Evolutionary conservation across 2,329 filamentous ascomycete genomes (phyloP), one percentile per base, ranked within the genome.

Genomic region (Mycosphaerella sp.): DNA sequence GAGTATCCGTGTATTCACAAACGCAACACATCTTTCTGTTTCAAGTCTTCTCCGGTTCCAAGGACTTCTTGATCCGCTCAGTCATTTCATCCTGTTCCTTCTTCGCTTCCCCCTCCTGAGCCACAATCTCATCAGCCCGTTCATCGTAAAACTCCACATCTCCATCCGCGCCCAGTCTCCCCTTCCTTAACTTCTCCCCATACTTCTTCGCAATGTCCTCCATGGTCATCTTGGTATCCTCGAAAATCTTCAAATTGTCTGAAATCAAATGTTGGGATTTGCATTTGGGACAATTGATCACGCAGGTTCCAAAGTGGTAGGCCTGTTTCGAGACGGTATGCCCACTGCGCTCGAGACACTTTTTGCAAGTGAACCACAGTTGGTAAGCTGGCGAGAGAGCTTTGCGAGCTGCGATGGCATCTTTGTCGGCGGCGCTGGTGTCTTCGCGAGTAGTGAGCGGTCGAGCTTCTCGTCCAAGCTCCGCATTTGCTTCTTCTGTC

Each of bases 91-190:
- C 45, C 45, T 47, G 36, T 2, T 41, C 44, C 38, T 21, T 38
- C 26, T 42, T 47, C 40, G 11, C 38, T 12, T 42, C 32, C 38
- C 47, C 47, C 14, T 56, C 55, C 7, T 45, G 43, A 17, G 49
- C 21, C 4, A 61, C 45, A 29, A 31, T 52, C 45, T 46, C 40
- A 21, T 52, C 53, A 12, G 60, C 60, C 41, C n/a, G 82, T 60
- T 95, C 88, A 31, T 87, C 85, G 86, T 90, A 95, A 63, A 96
- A 93, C 70, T 97, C 92, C 45, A 96, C 74, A 68, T 95, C 87
- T n/a, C 89, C 89, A 61, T 91, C 84, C 61, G 83, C 81, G 48
- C 86, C 82, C 32, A 91, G 67, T 29, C 80, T 81, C 14, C 88
- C 86, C 57, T 81, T 81, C 75, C 85, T 87, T 56, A 92, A 79